Conservation (phyloP, 2,329 filamentous ascomycete genomes). For the Akanthomyces uredinophilus region DNA sequence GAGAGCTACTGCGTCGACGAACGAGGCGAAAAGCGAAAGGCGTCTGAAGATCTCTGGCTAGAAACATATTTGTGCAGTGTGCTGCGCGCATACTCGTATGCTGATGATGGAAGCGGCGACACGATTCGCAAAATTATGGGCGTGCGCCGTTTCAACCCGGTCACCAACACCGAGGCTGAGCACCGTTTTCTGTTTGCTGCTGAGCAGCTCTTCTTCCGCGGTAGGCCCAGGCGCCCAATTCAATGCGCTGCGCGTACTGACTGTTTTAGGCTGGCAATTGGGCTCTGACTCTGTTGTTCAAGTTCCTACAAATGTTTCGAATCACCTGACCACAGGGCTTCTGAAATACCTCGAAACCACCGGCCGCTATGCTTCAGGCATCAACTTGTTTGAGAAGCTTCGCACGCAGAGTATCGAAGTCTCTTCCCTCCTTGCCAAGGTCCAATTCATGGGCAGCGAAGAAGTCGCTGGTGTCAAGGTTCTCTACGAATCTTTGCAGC, state of each 20-base stretch:
- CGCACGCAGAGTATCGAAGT: slow-evolving; percentile 88
- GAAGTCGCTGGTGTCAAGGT: slow-evolving; percentile 92
- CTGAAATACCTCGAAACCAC: slow-evolving; percentile 94
- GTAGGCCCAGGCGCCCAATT: slow-evolving; percentile 38
- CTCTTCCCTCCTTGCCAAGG: slow-evolving; percentile 83
- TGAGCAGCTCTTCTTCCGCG: slow-evolving; percentile 90
- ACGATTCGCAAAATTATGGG: slow-evolving; percentile 95
- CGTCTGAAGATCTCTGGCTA: slow-evolving; percentile 91
- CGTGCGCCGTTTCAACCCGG: slow-evolving; percentile 94
- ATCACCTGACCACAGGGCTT: slow-evolving; percentile 89
- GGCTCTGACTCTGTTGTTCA: slow-evolving; percentile 97
- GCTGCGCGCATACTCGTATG: slow-evolving; percentile 90
- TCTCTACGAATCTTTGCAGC: slow-evolving; percentile 80
- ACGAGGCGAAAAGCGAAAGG: slow-evolving; percentile 87
- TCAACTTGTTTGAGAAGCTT: slow-evolving; percentile 96
- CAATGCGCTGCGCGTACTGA: slow-evolving; percentile 15
- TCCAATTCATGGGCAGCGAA: slow-evolving; percentile 91
- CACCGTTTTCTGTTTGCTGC: slow-evolving; percentile 93
- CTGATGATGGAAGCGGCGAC: slow-evolving; percentile 90
- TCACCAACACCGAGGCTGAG: slow-evolving; percentile 96
- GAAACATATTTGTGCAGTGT: slow-evolving; percentile 97
- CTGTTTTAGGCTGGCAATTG: slow-evolving; percentile 72
- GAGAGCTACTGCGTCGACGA: slow-evolving; percentile 98
- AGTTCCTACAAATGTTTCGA: slow-evolving; percentile 93
- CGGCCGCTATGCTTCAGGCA: slow-evolving; percentile 87